Evolutionary conservation across 2,329 filamentous ascomycete species (phyloP), one percentile per base, ranked within the genome.

Genomic region (Orbilia quercus): DNA sequence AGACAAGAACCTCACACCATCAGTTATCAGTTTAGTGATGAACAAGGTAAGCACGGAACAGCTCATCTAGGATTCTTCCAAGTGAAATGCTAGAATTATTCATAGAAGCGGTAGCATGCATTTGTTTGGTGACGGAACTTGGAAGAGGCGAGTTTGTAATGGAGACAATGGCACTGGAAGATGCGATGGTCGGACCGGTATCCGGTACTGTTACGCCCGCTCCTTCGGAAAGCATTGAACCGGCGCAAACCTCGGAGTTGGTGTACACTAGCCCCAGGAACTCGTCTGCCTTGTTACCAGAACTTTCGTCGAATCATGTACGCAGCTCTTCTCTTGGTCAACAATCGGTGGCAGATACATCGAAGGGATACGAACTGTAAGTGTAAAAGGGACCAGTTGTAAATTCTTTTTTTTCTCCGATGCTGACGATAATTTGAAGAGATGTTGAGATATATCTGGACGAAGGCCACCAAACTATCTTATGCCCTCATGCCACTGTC

Each of bases 1-100:
- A 23, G 69, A 23, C 69, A 73, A 45, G 69, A 73, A n/a, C 69
- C 69, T 9, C 59, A 73, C 28, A 73, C 69, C 2, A 60, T 73
- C 18, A 48, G 54, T 18, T 73, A 73, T 25, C 60, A 66, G 14
- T 73, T 73, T 28, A 51, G 47, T 16, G 58, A 36, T 28, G 69
- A 73, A 0, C 69, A 73, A 73, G 69, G 69, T 73, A 20, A 40
- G 36, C 14, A 3, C 14, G 36, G 36, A 12, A 4, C 4, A 40
- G 22, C 44, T 7, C 9, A 36, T 38, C 16, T 40, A 25, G 16
- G 20, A 14, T 31, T 12, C 6, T 12, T 22, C 31, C 20, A 11
- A 12, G 25, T 31, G 20, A 14, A 7, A 38, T 40, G 4, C 12
- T 34, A 57, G 2, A 51, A 20, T 9, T 36, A 23, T n/a, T 5